Evolutionary conservation across 768 basidiomycete species (phyloP), one percentile per base, ranked within the genome.

Genomic region (Phaeotremella skinneri): DNA sequence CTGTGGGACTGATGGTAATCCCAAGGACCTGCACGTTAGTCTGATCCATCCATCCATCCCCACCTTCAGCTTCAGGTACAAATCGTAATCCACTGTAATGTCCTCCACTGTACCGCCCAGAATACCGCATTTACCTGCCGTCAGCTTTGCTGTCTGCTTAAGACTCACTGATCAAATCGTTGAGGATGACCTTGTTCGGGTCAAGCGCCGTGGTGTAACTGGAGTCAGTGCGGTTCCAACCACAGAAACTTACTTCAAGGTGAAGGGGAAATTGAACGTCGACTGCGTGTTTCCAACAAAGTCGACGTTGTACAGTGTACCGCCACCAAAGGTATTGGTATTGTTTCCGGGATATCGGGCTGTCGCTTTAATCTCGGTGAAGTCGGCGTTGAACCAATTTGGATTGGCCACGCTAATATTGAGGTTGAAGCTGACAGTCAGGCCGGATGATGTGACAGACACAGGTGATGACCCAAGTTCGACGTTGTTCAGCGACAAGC

Each of bases 321-420:
- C 75, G 9, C 76, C 76, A 5, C 76, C 76, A 32, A 75, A 70
- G 5, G 54, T 57, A 49, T 62, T 64, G 49, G 63, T 59, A 34
- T 65, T 63, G 21, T 52, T 56, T 3, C 70, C 70, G 11, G 70
- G 70, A 55, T 71, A 70, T 42, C 48, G 49, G 31, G 64, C 66
- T 3, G 63, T 63, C 2, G 75, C 75, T n/a, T 58, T 58, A 52
- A 76, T 75, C 41, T 72, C 59, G 42, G 67, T 58, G 58, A 77
- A 75, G 55, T 74, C 56, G 31, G 70, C 74, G 23, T 65, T 69
- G 66, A 77, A 77, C 74, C 74, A 77, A 49, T 77, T 77, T 3
- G 76, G 76, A 45, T 77, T 77, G 6, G 67, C 54, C 16, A 74
- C 76, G 45, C 66, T 67, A 21, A 76, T 69, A 23, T 59, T 63